Conservation (phyloP, 1,284 basidiomycete species). For the Heterobasidion annosum region DNA sequence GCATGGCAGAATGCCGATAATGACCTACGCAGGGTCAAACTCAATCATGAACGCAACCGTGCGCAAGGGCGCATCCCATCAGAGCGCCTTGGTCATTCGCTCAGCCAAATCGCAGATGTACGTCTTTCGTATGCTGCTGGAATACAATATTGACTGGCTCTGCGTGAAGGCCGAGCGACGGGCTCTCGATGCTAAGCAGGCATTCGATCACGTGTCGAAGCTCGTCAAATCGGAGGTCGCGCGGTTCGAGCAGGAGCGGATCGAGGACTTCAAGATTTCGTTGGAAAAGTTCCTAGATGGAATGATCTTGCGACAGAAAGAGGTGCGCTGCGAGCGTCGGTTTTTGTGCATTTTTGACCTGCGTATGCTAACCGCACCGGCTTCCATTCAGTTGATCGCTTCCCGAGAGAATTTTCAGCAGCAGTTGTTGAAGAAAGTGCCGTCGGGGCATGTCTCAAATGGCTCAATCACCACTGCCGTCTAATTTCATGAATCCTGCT, state of each 20-base stretch:
- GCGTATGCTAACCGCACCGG: no score
- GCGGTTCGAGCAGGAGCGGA: slow-evolving; percentile 90
- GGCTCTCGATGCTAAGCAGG: slow-evolving; percentile 71
- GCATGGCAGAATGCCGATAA: slow-evolving; percentile 74
- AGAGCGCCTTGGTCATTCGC: slow-evolving; percentile 58
- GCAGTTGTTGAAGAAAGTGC: slow-evolving; percentile 39
- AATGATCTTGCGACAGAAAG: slow-evolving; percentile 76
- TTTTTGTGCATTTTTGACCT: no score
- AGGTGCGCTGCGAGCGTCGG: slow-evolving; percentile 26
- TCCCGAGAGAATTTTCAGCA: slow-evolving; percentile 74
- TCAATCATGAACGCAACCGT: slow-evolving; percentile 75
- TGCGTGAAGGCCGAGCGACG: slow-evolving; percentile 68
- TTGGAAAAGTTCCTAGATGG: slow-evolving; percentile 75
- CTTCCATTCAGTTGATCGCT: slow-evolving; percentile 30
- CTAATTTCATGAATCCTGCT: slow-evolving; percentile 11
- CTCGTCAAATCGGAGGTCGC: slow-evolving; percentile 87
- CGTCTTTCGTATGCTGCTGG: slow-evolving; percentile 13
- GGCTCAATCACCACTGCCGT: not conserved
- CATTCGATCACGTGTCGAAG: slow-evolving; percentile 84
- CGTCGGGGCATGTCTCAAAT: slow-evolving; percentile 2
- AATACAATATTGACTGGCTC: not conserved
- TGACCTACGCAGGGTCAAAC: slow-evolving; percentile 65
- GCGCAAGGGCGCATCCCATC: slow-evolving; percentile 60
- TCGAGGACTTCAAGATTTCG: slow-evolving; percentile 80
- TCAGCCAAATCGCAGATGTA: slow-evolving; percentile 77